phyloP scores from a whole-genome alignment of 768 basidiomycete species.

The Rhodosporidiobolus sp. region DNA sequence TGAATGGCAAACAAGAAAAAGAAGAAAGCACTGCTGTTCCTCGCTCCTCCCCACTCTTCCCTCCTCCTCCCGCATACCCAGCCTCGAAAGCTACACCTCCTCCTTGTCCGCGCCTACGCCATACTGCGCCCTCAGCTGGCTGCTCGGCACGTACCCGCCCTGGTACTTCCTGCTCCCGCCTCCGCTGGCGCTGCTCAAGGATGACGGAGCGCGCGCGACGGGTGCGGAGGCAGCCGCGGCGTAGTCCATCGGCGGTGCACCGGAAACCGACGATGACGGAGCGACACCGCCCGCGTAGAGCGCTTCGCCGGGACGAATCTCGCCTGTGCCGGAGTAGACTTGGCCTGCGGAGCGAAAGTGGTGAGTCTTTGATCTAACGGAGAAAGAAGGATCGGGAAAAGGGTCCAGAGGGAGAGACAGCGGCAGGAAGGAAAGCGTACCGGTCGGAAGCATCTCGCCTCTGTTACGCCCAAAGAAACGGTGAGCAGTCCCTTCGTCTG shows the following conservation, averaged over 20 bases:
- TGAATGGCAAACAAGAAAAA: no score
- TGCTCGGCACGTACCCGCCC: slow-evolving; percentile 23
- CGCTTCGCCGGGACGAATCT: not conserved
- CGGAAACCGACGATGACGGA: not conserved
- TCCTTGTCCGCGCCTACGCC: not conserved
- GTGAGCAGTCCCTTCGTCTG: no score
- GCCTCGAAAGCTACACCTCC: no score
- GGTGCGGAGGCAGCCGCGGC: not conserved
- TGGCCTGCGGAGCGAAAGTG: not conserved
- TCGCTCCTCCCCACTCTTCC: no score
- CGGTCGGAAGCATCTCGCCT: not conserved
- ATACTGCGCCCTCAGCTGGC: slow-evolving; percentile 12
- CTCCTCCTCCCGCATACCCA: no score
- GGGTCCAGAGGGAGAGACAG: not conserved
- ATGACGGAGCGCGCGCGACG: not conserved
- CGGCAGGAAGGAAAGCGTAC: not conserved
- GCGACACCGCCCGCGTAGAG: not conserved
- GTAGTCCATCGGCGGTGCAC: not conserved
- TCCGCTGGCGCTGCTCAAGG: no score
- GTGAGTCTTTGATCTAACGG: no score
- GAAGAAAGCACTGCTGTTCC: no score
- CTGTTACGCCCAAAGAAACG: not conserved
- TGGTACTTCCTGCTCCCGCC: slow-evolving; percentile 6
- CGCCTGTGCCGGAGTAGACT: not conserved
- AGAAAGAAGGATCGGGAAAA: no score